These are phyloP conservation scores for Penstemon newberryi DNA, from an alignment of 257 asterid species.

Conservation along the genomic window DNA sequence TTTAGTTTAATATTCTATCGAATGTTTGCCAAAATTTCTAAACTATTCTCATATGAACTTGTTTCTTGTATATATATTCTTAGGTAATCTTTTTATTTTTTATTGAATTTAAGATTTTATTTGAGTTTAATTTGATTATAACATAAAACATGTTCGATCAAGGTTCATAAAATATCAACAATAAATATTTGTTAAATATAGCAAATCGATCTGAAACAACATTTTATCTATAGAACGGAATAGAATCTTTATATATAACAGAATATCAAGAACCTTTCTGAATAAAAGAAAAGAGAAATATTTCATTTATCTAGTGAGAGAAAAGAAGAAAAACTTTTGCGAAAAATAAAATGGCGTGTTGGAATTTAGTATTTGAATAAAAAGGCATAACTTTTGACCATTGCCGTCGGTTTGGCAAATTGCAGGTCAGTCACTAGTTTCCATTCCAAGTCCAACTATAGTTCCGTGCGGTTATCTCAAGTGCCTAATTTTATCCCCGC, in stretches of 20 bases:
- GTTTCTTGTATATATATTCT: too few species aligned
- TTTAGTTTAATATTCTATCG: too few species aligned
- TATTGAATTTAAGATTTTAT: too few species aligned
- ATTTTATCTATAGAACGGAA: too few species aligned
- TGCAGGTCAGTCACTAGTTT: background rate
- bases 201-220: background rate
- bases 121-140: too few species aligned
- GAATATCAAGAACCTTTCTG: background rate
- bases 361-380: conserved; percentile 25
- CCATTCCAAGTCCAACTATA: conserved; percentile 6
- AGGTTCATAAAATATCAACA: too few species aligned
- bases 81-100: too few species aligned
- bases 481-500: conserved; percentile 12
- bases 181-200: too few species aligned
- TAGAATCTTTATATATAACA: background rate
- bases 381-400: conserved; percentile 29
- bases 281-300: background rate
- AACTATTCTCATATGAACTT: too few species aligned
- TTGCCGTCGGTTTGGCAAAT: conserved; percentile 30
- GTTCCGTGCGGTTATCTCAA: conserved; percentile 23
- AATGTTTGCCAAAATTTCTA: too few species aligned
- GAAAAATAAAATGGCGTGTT: conserved; percentile 28
- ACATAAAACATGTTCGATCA: too few species aligned
- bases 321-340: background rate
- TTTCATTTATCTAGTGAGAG: too few species aligned